Evolutionary conservation across 2,329 filamentous ascomycete genomes (phyloP).

Genomic region (Exophiala spinifera): DNA sequence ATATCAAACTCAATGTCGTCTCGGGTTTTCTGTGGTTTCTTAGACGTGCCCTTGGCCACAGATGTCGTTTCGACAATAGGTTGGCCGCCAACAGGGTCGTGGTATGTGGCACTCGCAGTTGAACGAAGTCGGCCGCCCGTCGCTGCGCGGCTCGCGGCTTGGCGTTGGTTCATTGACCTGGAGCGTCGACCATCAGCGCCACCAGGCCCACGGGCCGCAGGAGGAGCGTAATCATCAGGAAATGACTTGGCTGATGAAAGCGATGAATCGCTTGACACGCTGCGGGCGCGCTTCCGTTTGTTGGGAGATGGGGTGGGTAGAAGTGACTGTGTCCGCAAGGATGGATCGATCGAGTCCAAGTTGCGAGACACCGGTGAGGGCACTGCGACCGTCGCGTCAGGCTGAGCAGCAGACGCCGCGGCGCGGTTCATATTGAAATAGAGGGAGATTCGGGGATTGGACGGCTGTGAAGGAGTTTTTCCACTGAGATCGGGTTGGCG

Average conservation of each 20-base stretch:
- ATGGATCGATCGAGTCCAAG: not conserved
- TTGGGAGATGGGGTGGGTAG: conserved; percentile 10
- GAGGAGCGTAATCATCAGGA: conserved; percentile 34
- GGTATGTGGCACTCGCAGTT: conserved; percentile 13
- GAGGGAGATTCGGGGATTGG: conserved; percentile 10
- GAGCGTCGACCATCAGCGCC: conserved; percentile 10
- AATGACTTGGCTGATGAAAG: conserved; percentile 41
- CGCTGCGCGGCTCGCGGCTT: conserved; percentile 20
- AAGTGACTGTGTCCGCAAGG: conserved; percentile 1
- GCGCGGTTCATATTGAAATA: conserved; percentile 11
- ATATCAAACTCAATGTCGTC: conserved; percentile 20
- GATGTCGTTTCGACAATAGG: conserved; percentile 2
- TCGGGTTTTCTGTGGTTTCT: conserved; percentile 18
- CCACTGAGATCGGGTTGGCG: not conserved
- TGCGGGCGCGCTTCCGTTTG: conserved; percentile 27
- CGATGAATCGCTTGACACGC: conserved; percentile 36
- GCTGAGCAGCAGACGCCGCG: not conserved
- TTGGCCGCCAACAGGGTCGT: conserved; percentile 5
- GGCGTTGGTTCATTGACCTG: conserved; percentile 21
- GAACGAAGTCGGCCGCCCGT: conserved; percentile 25
- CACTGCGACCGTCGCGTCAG: conserved; percentile 6
- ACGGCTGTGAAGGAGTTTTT: conserved; percentile 5
- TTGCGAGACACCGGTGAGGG: conserved; percentile 6
- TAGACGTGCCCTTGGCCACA: conserved; percentile 7
- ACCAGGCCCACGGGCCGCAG: conserved; percentile 17